These are phyloP conservation scores for Leptosphaerulina australis DNA, from an alignment of 2,329 filamentous ascomycete species.

Conservation along the genomic window DNA sequence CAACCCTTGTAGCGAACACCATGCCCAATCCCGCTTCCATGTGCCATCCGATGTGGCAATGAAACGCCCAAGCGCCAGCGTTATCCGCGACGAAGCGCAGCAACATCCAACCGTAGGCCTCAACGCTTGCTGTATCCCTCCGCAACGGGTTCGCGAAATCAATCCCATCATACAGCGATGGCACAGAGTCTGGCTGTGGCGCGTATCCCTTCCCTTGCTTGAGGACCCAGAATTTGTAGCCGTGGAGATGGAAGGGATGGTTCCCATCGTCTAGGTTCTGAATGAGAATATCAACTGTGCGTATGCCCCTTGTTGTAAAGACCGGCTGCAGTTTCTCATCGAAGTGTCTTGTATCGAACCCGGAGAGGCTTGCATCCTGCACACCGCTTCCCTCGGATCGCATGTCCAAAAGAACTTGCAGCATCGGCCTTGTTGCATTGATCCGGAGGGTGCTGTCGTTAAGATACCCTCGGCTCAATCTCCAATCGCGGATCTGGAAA, in stretches of 20 bases:
- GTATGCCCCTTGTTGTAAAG: slow-evolving; percentile 46
- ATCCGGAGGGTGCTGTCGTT: slow-evolving; percentile 63
- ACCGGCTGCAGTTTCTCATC: slow-evolving; percentile 39
- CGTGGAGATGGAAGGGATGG: slow-evolving; percentile 61
- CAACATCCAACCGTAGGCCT: slow-evolving; percentile 70
- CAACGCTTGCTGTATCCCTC: slow-evolving; percentile 70
- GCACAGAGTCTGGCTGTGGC: slow-evolving; percentile 32
- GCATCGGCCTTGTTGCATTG: slow-evolving; percentile 55
- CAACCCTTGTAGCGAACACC: slow-evolving; percentile 61
- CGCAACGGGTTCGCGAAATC: slow-evolving; percentile 57
- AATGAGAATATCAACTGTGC: slow-evolving; percentile 45
- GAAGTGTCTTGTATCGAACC: slow-evolving; percentile 5
- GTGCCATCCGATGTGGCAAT: slow-evolving; percentile 77
- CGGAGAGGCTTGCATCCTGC: not conserved
- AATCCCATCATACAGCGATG: slow-evolving; percentile 18
- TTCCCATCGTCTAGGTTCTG: slow-evolving; percentile 46
- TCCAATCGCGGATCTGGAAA: slow-evolving; percentile 65
- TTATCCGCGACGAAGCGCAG: slow-evolving; percentile 66
- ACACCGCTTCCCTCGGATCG: too few relatives aligned
- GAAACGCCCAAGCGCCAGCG: slow-evolving; percentile 66
- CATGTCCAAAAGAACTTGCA: slow-evolving; percentile 58
- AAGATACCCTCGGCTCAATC: slow-evolving; percentile 64
- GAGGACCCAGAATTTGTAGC: slow-evolving; percentile 71
- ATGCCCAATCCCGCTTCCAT: slow-evolving; percentile 53
- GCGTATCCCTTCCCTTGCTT: slow-evolving; percentile 37